Conservation (phyloP, 2,329 filamentous ascomycete species). For the Sclerotinia glacialis region DNA sequence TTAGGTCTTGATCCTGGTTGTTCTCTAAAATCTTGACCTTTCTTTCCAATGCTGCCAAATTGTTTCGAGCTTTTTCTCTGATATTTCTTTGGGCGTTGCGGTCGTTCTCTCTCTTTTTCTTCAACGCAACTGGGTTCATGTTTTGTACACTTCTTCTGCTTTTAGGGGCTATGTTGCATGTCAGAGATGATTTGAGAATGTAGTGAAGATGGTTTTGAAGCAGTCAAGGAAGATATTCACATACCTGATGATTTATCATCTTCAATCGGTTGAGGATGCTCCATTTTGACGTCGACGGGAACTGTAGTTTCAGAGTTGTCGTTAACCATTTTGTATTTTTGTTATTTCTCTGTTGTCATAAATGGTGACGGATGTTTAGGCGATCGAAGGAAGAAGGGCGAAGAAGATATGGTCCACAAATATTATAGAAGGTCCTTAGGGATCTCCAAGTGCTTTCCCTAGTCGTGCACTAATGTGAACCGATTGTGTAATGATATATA, state of each 20-base stretch:
- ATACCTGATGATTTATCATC: background rate
- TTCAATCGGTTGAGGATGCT: background rate
- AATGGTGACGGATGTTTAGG: background rate
- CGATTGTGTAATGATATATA: background rate
- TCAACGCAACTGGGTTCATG: conserved; percentile 4
- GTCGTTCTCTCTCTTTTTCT: conserved; percentile 15
- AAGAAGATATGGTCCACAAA: conserved; percentile 2
- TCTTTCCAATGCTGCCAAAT: background rate
- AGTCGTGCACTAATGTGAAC: conserved; percentile 4
- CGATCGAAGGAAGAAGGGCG: background rate
- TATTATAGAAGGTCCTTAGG: background rate
- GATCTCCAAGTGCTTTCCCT: background rate
- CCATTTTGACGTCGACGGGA: background rate
- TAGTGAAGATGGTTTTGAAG: background rate
- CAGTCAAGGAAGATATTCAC: background rate
- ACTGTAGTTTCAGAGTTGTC: background rate
- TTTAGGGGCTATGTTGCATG: background rate
- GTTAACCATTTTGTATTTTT: background rate
- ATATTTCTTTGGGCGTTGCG: conserved; percentile 9
- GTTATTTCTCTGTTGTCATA: background rate
- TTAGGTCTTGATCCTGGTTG: too few species aligned
- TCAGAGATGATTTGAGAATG: background rate
- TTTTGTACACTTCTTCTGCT: conserved; percentile 5
- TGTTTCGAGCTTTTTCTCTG: background rate
- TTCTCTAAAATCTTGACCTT: background rate